Percentiles rank a stretch among this genome's conserved stretches.
Evolutionary conservation across 805 yeast genomes (phyloP).

Genomic region (Grigorovia transvaalensis): DNA sequence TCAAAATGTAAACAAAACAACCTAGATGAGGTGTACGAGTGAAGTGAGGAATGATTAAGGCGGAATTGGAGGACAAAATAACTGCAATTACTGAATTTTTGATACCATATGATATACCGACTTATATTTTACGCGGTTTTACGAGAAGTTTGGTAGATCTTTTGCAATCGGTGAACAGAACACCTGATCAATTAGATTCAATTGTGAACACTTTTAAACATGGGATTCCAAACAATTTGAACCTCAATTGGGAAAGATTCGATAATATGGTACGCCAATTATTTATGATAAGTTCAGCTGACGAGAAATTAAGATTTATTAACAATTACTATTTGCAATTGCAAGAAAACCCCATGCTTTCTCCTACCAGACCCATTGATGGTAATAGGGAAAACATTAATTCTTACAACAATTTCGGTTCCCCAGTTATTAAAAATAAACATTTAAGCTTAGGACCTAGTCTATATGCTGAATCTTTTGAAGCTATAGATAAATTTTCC

Average conservation of each 20-base stretch:
- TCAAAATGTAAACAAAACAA: neutral
- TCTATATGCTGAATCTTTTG: constrained; percentile 32
- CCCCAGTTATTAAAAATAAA: constrained; percentile 1
- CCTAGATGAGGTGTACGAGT: neutral
- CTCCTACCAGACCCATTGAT: constrained; percentile 4
- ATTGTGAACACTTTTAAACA: constrained; percentile 12
- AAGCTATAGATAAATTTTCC: constrained; percentile 30
- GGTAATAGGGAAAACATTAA: constrained; percentile 3
- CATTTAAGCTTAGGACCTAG: constrained; percentile 13
- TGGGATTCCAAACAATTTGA: constrained; percentile 9
- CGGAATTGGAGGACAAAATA: neutral
- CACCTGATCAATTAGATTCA: constrained; percentile 13
- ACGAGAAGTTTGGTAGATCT: constrained; percentile 12
- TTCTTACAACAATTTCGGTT: constrained; percentile 3
- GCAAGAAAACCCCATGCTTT: constrained; percentile 6
- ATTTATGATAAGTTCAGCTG: constrained; percentile 8
- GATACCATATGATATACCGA: neutral
- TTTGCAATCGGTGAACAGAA: constrained; percentile 11
- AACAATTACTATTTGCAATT: constrained; percentile 12
- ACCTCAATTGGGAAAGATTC: constrained; percentile 17
- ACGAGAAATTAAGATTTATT: constrained; percentile 16
- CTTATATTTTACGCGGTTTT: constrained; percentile 2
- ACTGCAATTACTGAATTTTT: neutral
- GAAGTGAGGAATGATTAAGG: neutral
- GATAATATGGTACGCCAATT: constrained; percentile 12